phyloP scores from a whole-genome alignment of 140 eudicot genomes.

The Anethum foeniculum region DNA sequence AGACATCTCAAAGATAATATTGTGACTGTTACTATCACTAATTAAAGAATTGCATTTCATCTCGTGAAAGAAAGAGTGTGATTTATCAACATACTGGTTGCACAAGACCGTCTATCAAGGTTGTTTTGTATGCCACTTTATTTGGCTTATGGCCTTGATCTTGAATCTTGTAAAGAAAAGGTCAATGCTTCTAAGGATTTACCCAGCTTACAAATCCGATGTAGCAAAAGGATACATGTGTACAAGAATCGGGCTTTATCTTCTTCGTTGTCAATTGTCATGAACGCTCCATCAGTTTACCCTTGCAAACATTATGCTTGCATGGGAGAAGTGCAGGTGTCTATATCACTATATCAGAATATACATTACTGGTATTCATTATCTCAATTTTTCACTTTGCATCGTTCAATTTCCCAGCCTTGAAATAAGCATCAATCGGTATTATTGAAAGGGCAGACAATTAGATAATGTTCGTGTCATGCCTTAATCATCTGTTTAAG shows the following conservation, averaged over 20 bases:
- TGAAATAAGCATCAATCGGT: neutral
- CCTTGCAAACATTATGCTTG: slow-evolving; percentile 7
- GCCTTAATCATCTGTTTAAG: neutral
- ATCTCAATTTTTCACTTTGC: slow-evolving; percentile 17
- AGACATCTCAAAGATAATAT: neutral
- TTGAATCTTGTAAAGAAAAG: slow-evolving; percentile 11
- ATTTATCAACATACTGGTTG: slow-evolving; percentile 7
- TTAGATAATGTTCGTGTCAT: neutral
- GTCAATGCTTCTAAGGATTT: neutral
- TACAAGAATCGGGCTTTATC: slow-evolving; percentile 14
- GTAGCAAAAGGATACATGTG: slow-evolving; percentile 15
- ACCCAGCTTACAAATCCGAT: slow-evolving; percentile 1
- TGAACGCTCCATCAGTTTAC: slow-evolving; percentile 19
- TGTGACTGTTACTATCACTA: neutral
- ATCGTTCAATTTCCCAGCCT: neutral
- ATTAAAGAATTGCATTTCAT: neutral
- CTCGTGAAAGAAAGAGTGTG: neutral
- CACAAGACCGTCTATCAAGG: slow-evolving; percentile 18
- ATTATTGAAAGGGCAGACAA: neutral
- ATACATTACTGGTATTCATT: slow-evolving; percentile 10
- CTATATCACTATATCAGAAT: neutral
- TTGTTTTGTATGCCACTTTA: neutral
- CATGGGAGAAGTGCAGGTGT: neutral
- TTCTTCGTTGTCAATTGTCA: slow-evolving; percentile 13
- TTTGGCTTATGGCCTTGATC: slow-evolving; percentile 1